Evolutionary conservation across 345 rosid genomes (phyloP), one percentile per base, ranked within the genome.

Genomic region (Linum trigynum): DNA sequence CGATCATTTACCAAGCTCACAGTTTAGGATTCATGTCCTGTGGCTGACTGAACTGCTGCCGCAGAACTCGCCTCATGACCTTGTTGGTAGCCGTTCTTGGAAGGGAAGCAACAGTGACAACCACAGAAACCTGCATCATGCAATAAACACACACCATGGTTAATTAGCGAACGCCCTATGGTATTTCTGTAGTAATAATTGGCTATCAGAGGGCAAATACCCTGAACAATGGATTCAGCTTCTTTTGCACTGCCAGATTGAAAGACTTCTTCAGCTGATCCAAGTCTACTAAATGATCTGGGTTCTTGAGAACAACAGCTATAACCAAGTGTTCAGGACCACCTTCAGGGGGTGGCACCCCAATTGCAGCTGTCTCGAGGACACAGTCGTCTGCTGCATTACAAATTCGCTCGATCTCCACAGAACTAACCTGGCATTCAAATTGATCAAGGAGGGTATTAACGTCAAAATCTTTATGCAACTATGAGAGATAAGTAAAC

Each of bases 51-150:
- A 90, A 73, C 59, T 77, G 86, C 76, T 88, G 82, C 74, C 99
- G 72, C 82, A 94, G 64, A 55, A 90, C 82, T 81, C 99, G 81
- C 75, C 97, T 90, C 97, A 94, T 90, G 5, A 90, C 97, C 84
- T 94, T 94, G 74, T 90, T 90, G 40, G 92, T 61, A 0, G 97
- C 99, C 0, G 99, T 94, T 77, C 99, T 82, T 3, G 97, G 97
- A 43, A 90, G 83, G 37, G 89, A 81, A 14, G 92, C 66, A 23
- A 85, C 42, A 5, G 79, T 50, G 57, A 83, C 88, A 9, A 85
- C 85, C 45, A 74, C 68, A 48, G 86, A 80, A 73, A 94, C 90
- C 98, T 92, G 77, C 72, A 65, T 69, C 66, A 53, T 43, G 63
- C 8, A 10, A 50, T 38, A 45, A 57, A 38, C 1, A 16, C 61